phyloP scores from a whole-genome alignment of 192 early-diverging fungal genomes.

The Mortierella claussenii region DNA sequence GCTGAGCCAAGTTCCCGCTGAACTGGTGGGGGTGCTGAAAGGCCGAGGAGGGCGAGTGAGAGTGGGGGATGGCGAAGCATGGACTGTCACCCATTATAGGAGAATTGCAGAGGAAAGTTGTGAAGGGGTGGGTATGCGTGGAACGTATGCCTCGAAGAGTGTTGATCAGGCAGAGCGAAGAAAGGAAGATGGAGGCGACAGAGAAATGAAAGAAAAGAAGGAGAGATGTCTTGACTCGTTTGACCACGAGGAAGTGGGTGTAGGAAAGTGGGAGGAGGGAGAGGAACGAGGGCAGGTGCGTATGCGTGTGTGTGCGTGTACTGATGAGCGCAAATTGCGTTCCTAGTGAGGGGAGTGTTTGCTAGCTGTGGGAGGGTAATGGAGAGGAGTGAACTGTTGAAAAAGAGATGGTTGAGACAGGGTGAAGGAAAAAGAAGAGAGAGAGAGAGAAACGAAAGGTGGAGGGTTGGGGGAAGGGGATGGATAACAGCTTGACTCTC shows the following conservation, averaged over 20 bases:
- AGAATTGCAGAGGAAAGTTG: background rate
- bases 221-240: no score
- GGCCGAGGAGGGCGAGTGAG: conserved; percentile 48
- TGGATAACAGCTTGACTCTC: no score
- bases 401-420: background rate
- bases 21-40: conserved; percentile 51
- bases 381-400: background rate
- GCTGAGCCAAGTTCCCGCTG: conserved; percentile 36
- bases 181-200: conserved; percentile 5
- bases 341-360: no score
- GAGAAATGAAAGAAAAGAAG: background rate
- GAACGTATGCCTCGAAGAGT: no score
- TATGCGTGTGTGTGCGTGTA: no score
- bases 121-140: conserved; percentile 3
- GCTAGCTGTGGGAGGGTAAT: background rate
- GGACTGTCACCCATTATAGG: conserved; percentile 50
- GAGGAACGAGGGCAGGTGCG: background rate
- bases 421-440: background rate
- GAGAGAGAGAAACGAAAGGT: background rate
- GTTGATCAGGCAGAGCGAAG: background rate
- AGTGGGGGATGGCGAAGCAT: conserved; percentile 50
- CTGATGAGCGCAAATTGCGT: no score
- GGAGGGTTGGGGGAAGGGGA: no score
- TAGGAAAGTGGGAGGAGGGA: background rate
- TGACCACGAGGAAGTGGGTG: no score